A percentile compares a stretch with the other conserved stretches of the same genome.
phyloP scores from a whole-genome alignment of 257 asterid genomes.

The Scutellaria minor region DNA sequence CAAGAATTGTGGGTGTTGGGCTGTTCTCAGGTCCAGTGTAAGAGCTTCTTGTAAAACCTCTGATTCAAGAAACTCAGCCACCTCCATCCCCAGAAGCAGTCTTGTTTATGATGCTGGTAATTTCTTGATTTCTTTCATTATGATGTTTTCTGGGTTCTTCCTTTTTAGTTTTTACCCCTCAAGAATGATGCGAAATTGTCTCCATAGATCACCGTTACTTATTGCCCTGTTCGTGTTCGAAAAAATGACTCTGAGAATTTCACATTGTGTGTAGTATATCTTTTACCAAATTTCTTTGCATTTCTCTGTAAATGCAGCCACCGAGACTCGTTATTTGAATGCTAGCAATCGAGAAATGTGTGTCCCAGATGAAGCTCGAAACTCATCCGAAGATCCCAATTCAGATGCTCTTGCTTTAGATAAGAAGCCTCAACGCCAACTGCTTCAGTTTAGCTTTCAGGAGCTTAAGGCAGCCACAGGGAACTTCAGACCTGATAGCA shows the following conservation, averaged over 20 bases:
- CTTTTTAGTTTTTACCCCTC: too few relatives aligned
- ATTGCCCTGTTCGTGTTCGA: not conserved
- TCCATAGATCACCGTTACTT: constrained; percentile 24
- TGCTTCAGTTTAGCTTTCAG: constrained; percentile 76
- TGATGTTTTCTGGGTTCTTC: not conserved
- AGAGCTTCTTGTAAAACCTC: constrained; percentile 57
- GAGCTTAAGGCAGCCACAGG: constrained; percentile 93
- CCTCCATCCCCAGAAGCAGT: constrained; percentile 70
- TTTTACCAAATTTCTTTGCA: not conserved
- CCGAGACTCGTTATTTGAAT: constrained; percentile 78
- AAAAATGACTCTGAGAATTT: not conserved
- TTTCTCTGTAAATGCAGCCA: constrained; percentile 52
- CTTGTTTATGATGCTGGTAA: constrained; percentile 94
- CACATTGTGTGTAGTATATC: too few relatives aligned
- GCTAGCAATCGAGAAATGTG: constrained; percentile 90
- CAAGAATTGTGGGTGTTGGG: constrained; percentile 86
- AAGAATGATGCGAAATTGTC: not conserved
- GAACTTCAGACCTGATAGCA: constrained; percentile 91
- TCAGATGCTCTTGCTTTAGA: constrained; percentile 45
- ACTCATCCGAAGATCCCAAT: constrained; percentile 54
- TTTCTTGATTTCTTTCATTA: not conserved
- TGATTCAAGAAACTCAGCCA: constrained; percentile 58
- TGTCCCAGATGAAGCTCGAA: constrained; percentile 67
- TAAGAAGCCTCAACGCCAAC: constrained; percentile 55
- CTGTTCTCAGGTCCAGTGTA: constrained; percentile 61